A percentile compares a stretch with the other conserved stretches of the same genome.
Evolutionary conservation across 2,329 filamentous ascomycete genomes (phyloP).

Genomic region (Colletotrichum horii): DNA sequence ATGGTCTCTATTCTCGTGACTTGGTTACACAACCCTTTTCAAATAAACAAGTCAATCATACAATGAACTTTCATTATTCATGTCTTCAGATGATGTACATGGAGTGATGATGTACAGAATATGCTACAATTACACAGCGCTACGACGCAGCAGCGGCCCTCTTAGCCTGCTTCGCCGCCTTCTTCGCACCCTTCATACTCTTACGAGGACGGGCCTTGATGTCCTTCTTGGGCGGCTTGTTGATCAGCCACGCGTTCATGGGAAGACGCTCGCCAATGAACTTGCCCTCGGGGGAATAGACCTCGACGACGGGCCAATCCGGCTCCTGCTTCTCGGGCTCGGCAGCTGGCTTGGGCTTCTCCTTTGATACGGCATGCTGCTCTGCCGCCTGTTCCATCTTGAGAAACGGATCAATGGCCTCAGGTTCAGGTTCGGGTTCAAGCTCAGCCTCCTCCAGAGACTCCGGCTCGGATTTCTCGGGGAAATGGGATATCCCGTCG

Average conservation of each 20-base stretch:
- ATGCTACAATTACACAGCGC: neutral
- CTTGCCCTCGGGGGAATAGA: slow-evolving; percentile 85
- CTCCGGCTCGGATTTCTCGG: slow-evolving; percentile 1
- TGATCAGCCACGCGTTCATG: slow-evolving; percentile 74
- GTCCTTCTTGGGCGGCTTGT: slow-evolving; percentile 57
- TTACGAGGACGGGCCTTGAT: slow-evolving; percentile 64
- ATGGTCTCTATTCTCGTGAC: neutral
- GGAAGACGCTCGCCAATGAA: slow-evolving; percentile 72
- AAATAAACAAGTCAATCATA: neutral
- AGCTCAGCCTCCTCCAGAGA: neutral
- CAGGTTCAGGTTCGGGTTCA: slow-evolving; percentile 13
- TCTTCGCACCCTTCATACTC: slow-evolving; percentile 72
- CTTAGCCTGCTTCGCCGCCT: slow-evolving; percentile 49
- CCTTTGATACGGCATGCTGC: slow-evolving; percentile 20
- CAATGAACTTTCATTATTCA: neutral
- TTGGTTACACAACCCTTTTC: neutral
- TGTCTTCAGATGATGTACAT: neutral
- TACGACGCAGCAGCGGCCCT: neutral
- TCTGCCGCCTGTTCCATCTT: slow-evolving; percentile 20
- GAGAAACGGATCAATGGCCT: slow-evolving; percentile 17
- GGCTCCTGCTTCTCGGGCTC: slow-evolving; percentile 17
- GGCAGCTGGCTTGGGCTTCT: slow-evolving; percentile 16
- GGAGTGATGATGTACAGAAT: neutral
- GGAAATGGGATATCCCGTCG: slow-evolving; percentile 25
- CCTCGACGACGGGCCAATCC: slow-evolving; percentile 75